phyloP scores from a whole-genome alignment of 306 rosid genomes.

The Gleditsia sinensis region DNA sequence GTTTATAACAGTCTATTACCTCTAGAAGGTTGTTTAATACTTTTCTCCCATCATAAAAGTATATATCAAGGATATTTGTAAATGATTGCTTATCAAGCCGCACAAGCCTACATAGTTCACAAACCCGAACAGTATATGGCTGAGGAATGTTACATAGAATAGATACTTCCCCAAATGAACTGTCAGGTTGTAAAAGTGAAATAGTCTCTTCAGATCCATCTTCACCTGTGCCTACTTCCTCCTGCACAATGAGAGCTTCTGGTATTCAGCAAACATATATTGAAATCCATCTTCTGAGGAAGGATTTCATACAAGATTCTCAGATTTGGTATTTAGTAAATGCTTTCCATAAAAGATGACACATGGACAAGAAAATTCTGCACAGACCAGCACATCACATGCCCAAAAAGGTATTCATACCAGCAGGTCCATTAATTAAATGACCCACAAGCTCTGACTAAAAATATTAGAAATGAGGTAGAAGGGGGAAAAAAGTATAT shows the following conservation, averaged over 20 bases:
- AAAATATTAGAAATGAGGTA: not conserved
- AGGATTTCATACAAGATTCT: conserved; percentile 13
- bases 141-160: conserved; percentile 97
- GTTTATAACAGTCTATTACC: conserved; percentile 49
- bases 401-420: not conserved
- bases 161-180: conserved; percentile 85
- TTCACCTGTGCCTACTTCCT: conserved; percentile 69
- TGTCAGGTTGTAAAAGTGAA: conserved; percentile 54
- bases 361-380: conserved; percentile 3
- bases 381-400: not conserved
- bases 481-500: not conserved
- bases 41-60: conserved; percentile 86
- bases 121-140: conserved; percentile 85
- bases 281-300: conserved; percentile 6
- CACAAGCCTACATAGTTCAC: conserved; percentile 83
- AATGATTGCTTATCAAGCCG: conserved; percentile 94
- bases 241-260: conserved; percentile 52
- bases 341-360: conserved; percentile 8
- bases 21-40: conserved; percentile 88
- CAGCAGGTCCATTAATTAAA: not conserved
- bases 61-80: conserved; percentile 82
- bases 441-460: conserved; percentile 25
- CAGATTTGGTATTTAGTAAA: not conserved
- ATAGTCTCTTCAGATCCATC: conserved; percentile 79
- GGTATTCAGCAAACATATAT: conserved; percentile 2